Base-by-base conservation (phyloP, 345 rosid species). In the Eucalyptus viminalis region DNA sequence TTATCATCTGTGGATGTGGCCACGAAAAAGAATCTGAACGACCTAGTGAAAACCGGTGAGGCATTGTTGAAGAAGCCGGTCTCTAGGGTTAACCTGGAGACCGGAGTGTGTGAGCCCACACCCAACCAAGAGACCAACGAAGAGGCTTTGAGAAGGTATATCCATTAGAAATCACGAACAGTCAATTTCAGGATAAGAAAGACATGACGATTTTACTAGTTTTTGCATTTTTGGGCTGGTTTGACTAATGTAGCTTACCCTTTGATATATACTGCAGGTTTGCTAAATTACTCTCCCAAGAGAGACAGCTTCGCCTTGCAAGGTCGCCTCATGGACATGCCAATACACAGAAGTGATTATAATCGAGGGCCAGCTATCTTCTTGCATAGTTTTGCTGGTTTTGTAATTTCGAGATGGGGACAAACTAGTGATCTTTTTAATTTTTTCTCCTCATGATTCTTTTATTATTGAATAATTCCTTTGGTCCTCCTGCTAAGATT, bases 1-100 rank as follows among this genome's bases (percentile, higher is more conserved):
- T 65, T 93, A 27, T 91, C 95, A 1, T 94, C 97, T 1, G 95
- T 94, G 31, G 99, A 97, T 86, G 16, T 94, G 47, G 92, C 99
- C 27, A 95, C 98, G 6, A 76, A 93, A 88, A 72, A 93, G 16
- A 96, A 96, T 89, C 88, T 97, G 92, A 89, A 95, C 40, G 91
- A 92, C 37, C 95, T 97, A 7, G 94, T 93, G 19, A 83, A 92
- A 89, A 93, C 94, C 43, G 98, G 97, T 17, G 93, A 95, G 89
- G 89, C 91, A 19, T 87, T 96, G 88, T 86, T 96, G 44, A 92
- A 95, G 87, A 94, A 95, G 90, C 95, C 88, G 43, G 94, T 95
- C 12, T 91, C 95, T 17, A 93, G 95, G 89, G 94, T 96, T 43
- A 92, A 96, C 89, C 88, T 95, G 90, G 96, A 94, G 14, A 94